Percentiles rank a stretch among this genome's conserved stretches.
Conservation (phyloP, 208 protist species). For the Angomonas ambiguus region DNA sequence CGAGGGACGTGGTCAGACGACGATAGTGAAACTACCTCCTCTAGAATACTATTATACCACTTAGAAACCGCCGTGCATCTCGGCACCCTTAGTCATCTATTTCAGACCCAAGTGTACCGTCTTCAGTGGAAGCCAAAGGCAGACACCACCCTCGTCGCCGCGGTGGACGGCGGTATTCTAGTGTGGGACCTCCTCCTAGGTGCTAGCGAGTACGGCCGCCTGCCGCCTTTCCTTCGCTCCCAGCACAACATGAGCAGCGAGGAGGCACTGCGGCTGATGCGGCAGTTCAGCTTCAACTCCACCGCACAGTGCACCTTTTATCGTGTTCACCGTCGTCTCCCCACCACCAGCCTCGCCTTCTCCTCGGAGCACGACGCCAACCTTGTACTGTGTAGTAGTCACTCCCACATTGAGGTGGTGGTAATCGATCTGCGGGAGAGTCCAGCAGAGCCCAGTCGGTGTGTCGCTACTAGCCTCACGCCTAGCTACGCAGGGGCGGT, state of each 20-base stretch:
- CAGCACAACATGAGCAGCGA: slow-evolving; percentile 4
- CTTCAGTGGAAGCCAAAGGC: slow-evolving; percentile 73
- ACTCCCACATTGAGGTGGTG: slow-evolving; percentile 34
- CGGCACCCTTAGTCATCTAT: slow-evolving; percentile 64
- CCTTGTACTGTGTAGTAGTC: slow-evolving; percentile 58
- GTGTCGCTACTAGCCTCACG: slow-evolving; percentile 14
- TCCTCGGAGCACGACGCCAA: slow-evolving; percentile 38
- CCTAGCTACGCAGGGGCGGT: slow-evolving; percentile 57
- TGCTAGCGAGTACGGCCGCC: slow-evolving; percentile 15
- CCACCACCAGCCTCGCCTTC: slow-evolving; percentile 44
- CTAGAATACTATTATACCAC: slow-evolving; percentile 65
- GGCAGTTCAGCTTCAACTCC: neutral
- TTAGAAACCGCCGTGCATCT: slow-evolving; percentile 25
- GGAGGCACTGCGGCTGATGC: neutral
- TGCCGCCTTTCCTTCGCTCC: slow-evolving; percentile 55
- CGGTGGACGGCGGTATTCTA: slow-evolving; percentile 25
- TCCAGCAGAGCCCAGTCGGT: slow-evolving; percentile 17
- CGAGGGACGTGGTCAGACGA: slow-evolving; percentile 23
- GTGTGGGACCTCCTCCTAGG: neutral
- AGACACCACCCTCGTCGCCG: slow-evolving; percentile 2
- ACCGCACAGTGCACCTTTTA: slow-evolving; percentile 66
- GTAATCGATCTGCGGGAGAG: slow-evolving; percentile 51
- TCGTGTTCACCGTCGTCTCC: slow-evolving; percentile 23
- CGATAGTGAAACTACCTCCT: slow-evolving; percentile 21
- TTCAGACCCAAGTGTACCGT: slow-evolving; percentile 49